These are phyloP conservation scores for Pyronema domesticum DNA, from an alignment of 495 filamentous ascomycete species.

Conservation along the genomic window DNA sequence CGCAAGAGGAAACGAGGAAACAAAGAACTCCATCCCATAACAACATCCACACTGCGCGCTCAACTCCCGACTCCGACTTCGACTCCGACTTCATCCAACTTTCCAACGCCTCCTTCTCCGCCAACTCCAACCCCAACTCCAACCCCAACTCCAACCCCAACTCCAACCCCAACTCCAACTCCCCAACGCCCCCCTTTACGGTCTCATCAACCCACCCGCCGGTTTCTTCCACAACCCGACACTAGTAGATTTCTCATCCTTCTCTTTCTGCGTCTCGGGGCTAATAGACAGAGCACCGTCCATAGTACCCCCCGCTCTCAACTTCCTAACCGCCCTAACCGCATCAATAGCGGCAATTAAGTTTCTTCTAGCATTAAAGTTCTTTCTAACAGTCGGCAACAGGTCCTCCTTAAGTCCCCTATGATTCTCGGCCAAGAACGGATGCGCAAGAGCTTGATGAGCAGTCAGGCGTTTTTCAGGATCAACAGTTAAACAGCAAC, in stretches of 20 bases:
- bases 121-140: too few species aligned
- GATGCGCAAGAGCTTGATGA: constrained; percentile 75
- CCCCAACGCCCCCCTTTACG: constrained; percentile 3
- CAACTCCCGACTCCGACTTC: too few species aligned
- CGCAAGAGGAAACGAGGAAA: too few species aligned
- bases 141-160: too few species aligned
- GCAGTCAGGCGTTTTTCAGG: constrained; percentile 77
- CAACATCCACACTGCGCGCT: too few species aligned
- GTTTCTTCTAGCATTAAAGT: constrained; percentile 90
- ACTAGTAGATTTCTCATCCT: constrained; percentile 29
- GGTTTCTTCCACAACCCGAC: constrained; percentile 25
- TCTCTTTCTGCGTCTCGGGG: constrained; percentile 36
- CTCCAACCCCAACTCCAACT: too few species aligned
- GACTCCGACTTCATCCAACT: too few species aligned
- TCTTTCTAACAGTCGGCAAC: constrained; percentile 89
- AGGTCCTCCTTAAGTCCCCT: constrained; percentile 47
- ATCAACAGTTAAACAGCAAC: constrained; percentile 68
- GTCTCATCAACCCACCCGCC: constrained; percentile 22
- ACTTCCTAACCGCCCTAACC: constrained; percentile 92
- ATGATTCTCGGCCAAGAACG: constrained; percentile 46
- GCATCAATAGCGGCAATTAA: constrained; percentile 95
- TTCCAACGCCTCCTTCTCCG: too few species aligned
- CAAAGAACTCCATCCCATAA: too few species aligned
- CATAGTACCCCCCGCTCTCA: constrained; percentile 69
- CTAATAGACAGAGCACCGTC: constrained; percentile 52